Evolutionary conservation across 352 stramenopile species (phyloP), one percentile per base, ranked within the genome.

Genomic region (Pythium vanterpoolii): DNA sequence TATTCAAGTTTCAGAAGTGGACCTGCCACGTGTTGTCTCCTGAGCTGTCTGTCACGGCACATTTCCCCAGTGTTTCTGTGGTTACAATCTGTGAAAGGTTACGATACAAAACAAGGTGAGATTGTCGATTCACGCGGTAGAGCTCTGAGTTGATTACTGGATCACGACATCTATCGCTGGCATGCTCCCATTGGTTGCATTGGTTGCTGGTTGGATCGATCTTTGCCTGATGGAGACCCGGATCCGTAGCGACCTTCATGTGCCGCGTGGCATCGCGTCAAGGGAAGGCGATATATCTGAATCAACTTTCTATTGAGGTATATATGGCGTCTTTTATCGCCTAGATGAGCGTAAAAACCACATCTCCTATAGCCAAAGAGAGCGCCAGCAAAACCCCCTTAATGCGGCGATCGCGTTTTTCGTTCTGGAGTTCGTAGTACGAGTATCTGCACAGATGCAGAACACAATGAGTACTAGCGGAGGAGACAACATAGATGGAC

Each of bases 341-440:
- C 21, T 66, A 66, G 34, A 56, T 54, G 40, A 67, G 34, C 14
- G 44, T 31, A 34, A 67, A 62, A 33, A 90, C 39, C 64, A 79
- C 86, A 60, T 90, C 81, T 34, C 68, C 69, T 19, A 87, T 34
- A n/a, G 64, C 75, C 43, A 90, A 74, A 14, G 65, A 64, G 36
- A 72, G 54, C 13, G 73, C 73, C 11, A 90, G 65, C 27, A 77
- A 19, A 24, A 87, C 23, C 2, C 81, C 81, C 49, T 86, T 86
- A 64, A 74, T 72, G 36, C 77, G 75, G 46, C 67, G 85, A 62
- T 60, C 77, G 24, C 70, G 66, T 54, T 72, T 80, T 36, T 89
- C 78, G 45, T 78, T 76, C 64, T 83, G 73, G 55, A 71, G 71
- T 52, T 88, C 72, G 47, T 85, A 68, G 36, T 81, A 87, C 24